Evolutionary conservation across 768 basidiomycete species (phyloP), one percentile per base, ranked within the genome.

Genomic region (Boletus pseudo-olivaceus): DNA sequence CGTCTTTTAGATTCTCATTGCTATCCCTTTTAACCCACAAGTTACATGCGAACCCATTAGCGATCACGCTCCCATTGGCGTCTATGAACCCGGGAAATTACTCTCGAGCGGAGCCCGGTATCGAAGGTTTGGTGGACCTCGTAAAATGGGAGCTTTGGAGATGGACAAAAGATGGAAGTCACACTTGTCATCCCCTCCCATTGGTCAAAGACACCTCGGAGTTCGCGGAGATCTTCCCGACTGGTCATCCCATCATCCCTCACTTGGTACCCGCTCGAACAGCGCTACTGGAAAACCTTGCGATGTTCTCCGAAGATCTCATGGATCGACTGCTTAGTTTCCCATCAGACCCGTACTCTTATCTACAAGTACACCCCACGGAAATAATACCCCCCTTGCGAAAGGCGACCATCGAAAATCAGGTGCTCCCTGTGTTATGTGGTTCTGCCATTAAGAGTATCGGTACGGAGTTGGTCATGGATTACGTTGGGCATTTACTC

Each of bases 121-220:
- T 94, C n/a, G 79, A 85, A 64, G 92, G 92, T 3, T 67, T 94
- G 19, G 83, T 93, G 1, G 92, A 94, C 67, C 77, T 94, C 17
- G 81, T 93, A 33, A 84, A 84, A 57, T 93, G 92, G 89, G 82
- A 87, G 54, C 68, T 92, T 44, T 93, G 87, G 88, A 83, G 78
- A 67, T 93, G 87, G 84, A 71, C 80, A 45, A 62, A 73, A 15
- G 76, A 79, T 38, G 83, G 82, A n/a, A 57, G 73, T 7, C 67
- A 71, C 30, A 71, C 73, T 10, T 63, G 74, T 35, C 67, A 70
- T 43, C 56, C 74, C 3, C 78, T 93, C 20, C 87, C 89, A 8
- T 71, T 73, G 15, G 75, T 75, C 34, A 69, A 73, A 27, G 74
- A 81, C 15, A 73, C 73, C 23, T 70, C 87, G 6, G 61, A 67